Percentiles rank a stretch among this genome's conserved stretches.
Conservation (phyloP, 768 basidiomycete genomes). For the Kondoa subrosea region DNA sequence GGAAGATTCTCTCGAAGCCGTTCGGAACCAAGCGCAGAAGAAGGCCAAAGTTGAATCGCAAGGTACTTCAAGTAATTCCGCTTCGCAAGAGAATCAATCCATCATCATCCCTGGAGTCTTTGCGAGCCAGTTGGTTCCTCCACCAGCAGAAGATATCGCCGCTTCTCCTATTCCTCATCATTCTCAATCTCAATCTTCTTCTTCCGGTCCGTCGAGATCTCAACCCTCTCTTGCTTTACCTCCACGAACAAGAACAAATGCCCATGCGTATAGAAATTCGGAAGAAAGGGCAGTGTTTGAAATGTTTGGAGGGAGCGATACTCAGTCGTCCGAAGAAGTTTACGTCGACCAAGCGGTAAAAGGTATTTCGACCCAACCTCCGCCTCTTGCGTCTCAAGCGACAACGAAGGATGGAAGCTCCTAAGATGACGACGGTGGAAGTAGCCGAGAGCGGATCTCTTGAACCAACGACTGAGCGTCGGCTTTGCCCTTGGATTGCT, state of each 20-base stretch:
- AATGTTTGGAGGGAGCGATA: not conserved
- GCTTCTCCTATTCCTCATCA: not conserved
- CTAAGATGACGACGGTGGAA: too few relatives aligned
- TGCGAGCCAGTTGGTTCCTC: not conserved
- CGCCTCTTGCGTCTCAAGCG: too few relatives aligned
- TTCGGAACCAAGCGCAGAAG: not conserved
- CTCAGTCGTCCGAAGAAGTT: not conserved
- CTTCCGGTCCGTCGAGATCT: not conserved
- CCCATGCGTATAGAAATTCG: not conserved
- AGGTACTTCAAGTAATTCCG: not conserved
- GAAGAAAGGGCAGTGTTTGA: not conserved
- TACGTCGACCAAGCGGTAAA: not conserved
- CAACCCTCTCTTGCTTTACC: not conserved
- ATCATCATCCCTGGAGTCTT: not conserved
- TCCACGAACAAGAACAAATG: not conserved
- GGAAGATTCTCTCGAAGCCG: not conserved
- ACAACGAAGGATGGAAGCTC: too few relatives aligned
- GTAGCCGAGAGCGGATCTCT: slow-evolving; percentile 32
- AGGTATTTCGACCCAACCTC: not conserved
- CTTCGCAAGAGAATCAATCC: not conserved
- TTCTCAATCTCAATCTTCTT: not conserved
- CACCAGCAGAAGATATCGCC: not conserved
- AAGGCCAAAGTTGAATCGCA: not conserved
- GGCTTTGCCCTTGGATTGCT: slow-evolving; percentile 55
- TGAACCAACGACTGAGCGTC: slow-evolving; percentile 48